Evolutionary conservation across 2,329 filamentous ascomycete genomes (phyloP), one percentile per base, ranked within the genome.

Genomic region (Fusarium nurragi): DNA sequence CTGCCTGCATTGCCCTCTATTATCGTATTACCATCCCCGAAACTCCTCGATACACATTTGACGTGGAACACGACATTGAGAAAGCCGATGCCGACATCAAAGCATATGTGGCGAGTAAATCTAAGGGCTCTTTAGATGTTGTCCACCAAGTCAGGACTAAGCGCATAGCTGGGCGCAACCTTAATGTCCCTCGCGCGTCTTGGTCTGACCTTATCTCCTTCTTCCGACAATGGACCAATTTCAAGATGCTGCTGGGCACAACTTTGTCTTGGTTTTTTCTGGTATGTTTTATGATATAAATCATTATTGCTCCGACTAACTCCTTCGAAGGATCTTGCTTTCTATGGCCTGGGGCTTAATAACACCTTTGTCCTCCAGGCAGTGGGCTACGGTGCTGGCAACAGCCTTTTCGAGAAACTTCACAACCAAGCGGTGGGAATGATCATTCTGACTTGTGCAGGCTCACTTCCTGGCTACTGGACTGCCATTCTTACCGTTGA

Each of bases 11-110:
- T 56, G 92, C 91, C 13, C 82, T 95, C n/a, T 94, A 94, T 77
- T 95, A 92, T 78, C 90, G 92, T 63, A 85, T 95, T 49, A 94
- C 91, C 21, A 94, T 95, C 57, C 92, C 92, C 10, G 92, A 95
- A 78, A 94, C 92, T 5, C 91, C 91, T 34, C 86, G 91, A 34
- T 94, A 94, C 76, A 94, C 91, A 2, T 93, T 94, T 68, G 92
- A 95, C 74, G 87, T 95, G 3, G 84, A 87, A 25, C 88, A 88
- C 57, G 91, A 95, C 71, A 83, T 92, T 26, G 85, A 91, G 75
- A 91, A 92, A 78, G 92, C 87, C 26, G 88, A 89, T 56, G 88
- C 87, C 12, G 92, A 94, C 68, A 87, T 91, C 68, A 86, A 87
- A 68, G 84, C 84, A 9, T 87, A 86, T 51, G 78, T 86, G 55